Conservation (phyloP, 345 rosid genomes). For the Citropsis articulata region DNA sequence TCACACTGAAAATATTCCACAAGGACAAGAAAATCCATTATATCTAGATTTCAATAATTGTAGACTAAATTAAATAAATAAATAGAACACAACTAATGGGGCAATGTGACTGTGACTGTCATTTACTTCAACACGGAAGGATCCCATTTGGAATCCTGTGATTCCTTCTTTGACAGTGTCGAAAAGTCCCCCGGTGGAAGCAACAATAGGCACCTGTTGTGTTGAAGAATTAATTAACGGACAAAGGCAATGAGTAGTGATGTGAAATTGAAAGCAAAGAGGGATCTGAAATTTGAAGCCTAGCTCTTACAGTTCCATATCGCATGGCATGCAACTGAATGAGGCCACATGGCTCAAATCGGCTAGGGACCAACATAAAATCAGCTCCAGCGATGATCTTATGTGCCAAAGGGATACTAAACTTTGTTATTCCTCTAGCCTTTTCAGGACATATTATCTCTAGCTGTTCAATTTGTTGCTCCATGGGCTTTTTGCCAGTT, state of each 20-base stretch:
- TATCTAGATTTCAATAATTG: neutral
- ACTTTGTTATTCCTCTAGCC: constrained; percentile 74
- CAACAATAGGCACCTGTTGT: constrained; percentile 73
- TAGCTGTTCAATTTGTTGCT: constrained; percentile 60
- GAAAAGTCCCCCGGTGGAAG: constrained; percentile 96
- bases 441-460: constrained; percentile 67
- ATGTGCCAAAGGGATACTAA: constrained; percentile 80
- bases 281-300: neutral
- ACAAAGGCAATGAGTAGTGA: neutral
- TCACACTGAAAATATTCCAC: constrained; percentile 57
- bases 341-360: constrained; percentile 99
- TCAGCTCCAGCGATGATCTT: constrained; percentile 92
- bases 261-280: neutral
- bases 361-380: constrained; percentile 76
- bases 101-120: neutral
- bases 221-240: neutral
- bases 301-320: constrained; percentile 73
- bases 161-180: constrained; percentile 88
- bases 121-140: constrained; percentile 69
- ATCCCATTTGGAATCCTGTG: constrained; percentile 94
- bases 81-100: neutral
- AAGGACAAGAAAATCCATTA: neutral
- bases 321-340: constrained; percentile 96
- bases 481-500: constrained; percentile 85
- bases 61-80: neutral